Base-by-base conservation (phyloP, 352 stramenopile genomes). In the Pythium dissimile region DNA sequence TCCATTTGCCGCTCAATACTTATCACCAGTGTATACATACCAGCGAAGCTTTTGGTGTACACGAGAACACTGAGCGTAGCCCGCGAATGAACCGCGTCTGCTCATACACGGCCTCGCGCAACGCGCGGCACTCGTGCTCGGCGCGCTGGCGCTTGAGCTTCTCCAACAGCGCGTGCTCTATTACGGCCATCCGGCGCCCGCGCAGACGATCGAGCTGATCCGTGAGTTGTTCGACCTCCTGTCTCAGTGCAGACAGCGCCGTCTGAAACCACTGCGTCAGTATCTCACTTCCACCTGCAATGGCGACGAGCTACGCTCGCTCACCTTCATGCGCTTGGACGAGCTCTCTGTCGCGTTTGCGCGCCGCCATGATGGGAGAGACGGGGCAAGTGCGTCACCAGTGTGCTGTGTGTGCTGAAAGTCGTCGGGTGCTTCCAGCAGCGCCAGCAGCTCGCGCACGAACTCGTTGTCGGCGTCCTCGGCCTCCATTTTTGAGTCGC, bases 81-180 rank as follows among this genome's bases (percentile, higher is more conserved):
- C 44, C 44, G 18, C 44, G 44, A n/a, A 51, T 37, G 44, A 51
- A 56, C 9, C 18, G 10, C 23, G 48, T 28, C 34, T 56, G 48
- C 16, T 23, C n/a, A 35, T 56, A 56, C 32, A 56, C 48, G 10
- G 34, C 48, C 16, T 39, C 48, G 5, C 48, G 48, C 15, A 56
- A 20, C 23, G 10, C 12, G 23, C n/a, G 23, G 48, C 48, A 56
- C n/a, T 56, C 48, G 3, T 45, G 21, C 24, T 56, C 48, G 23
- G 38, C 34, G 34, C 35, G 32, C n/a, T 37, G 15, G 1, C 48
- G 48, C 35, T 46, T 45, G 16, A 32, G 32, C 16, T 35, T 21
- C 48, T 56, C 48, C 30, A 18, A n/a, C 12, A 56, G 13, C 21
- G 48, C 35, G 21, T 2, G 24, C 24, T 56, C 48, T n/a, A 47